These are phyloP conservation scores for Aspergillus indologenus DNA, from an alignment of 495 filamentous ascomycete genomes.

Conservation along the genomic window DNA sequence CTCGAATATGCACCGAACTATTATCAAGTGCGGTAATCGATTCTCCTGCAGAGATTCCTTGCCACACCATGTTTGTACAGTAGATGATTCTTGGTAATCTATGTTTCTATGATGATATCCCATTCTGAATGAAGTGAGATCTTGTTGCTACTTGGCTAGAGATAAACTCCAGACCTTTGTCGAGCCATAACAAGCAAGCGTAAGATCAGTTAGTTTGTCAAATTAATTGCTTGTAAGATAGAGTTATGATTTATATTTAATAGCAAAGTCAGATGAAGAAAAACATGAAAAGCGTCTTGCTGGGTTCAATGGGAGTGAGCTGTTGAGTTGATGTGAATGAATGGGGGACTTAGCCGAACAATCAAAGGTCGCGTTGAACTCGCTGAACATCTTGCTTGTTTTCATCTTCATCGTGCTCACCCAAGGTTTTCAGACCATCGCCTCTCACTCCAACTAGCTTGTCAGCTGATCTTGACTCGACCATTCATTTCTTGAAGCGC, in stretches of 20 bases:
- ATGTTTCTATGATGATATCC: constrained; percentile 2
- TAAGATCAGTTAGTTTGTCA: too few species aligned
- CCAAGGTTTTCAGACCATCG: background rate
- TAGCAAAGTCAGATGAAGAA: background rate
- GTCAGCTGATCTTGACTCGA: background rate
- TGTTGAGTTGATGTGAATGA: background rate
- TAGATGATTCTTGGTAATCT: background rate
- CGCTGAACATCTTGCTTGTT: background rate
- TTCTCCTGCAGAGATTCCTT: background rate
- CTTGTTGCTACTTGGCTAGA: background rate
- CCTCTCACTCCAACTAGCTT: background rate
- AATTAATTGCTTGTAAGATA: too few species aligned
- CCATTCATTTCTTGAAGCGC: background rate
- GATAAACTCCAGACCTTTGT: too few species aligned
- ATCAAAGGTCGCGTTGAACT: background rate
- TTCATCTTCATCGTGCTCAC: background rate
- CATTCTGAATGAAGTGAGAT: too few species aligned
- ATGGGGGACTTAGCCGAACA: background rate
- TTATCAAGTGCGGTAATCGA: constrained; percentile 57
- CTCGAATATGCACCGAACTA: constrained; percentile 84
- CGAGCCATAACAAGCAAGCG: too few species aligned
- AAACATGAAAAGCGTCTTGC: background rate
- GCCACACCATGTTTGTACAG: background rate
- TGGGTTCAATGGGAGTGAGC: too few species aligned
- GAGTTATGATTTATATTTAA: too few species aligned